Base-by-base conservation (phyloP, 352 stramenopile genomes). In the Peronospora farinosa region DNA sequence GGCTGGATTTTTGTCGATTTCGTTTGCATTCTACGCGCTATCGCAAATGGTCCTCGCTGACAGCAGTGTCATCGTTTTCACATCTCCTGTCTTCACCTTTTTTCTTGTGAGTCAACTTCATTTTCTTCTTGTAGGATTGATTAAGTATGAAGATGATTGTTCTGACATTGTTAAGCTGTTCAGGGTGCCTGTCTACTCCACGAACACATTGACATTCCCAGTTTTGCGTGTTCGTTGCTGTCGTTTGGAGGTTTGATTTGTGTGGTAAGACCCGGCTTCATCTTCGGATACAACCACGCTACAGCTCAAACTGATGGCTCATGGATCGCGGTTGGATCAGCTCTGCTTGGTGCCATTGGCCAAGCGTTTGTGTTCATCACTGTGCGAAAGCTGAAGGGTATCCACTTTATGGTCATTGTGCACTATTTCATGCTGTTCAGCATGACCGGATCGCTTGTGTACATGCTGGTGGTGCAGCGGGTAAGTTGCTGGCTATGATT, bases 341-440 rank as follows among this genome's bases (percentile, higher is more conserved):
- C 60, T 13, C 51, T 89, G 7, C 52, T 84, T 10, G 72, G 75
- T 30, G 78, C 78, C 1, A 56, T 86, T 25, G 67, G 62, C 7
- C 81, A 92, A 41, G 74, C 74, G 12, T 72, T 88, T 39, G 81
- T 88, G 9, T 92, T 83, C 50, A 73, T 84, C 27, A 66, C 63
- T 0, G 75, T 92, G 41, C 78, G 81, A 9, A 74, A 84, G 54
- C 60, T 89, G 8, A 76, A 75, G 39, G 47, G 58, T 1, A 64
- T 89, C 32, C 47, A 80, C 35, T 65, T 80, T 13, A 65, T 72
- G 40, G 74, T 88, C 21, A 71, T 92, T 21, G 59, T 88, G 17
- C 72, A 92, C 65, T 89, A 92, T 61, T 89, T 89, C 25, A 77
- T 92, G 74, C 57, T 88, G 0, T 80, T 78, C 28, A 85, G 66